Evolutionary conservation across 805 yeast species (phyloP), one percentile per base, ranked within the genome.

Genomic region (Candida odintsovae): DNA sequence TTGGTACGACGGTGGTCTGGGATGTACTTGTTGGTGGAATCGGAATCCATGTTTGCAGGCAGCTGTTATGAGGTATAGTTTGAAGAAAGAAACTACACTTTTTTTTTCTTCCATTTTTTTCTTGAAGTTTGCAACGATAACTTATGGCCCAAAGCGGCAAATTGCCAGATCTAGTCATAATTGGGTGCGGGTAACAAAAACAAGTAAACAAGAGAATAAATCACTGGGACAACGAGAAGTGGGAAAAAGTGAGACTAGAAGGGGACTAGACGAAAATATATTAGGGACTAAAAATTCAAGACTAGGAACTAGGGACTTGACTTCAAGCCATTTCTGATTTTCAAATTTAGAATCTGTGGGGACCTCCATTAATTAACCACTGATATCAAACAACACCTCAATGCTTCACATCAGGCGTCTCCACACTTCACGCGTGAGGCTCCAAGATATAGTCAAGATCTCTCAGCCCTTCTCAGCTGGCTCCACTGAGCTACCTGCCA

Each of bases 1-100:
- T 85, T 88, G 38, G 97, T 90, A 69, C 97, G 88, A 70, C 99
- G 90, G 69, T 92, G 92, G 69, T 94, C 98, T 41, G 99, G 99
- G 50, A 94, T 87, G 68, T 88, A 92, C 70, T 90, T 85, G 58
- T 75, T 75, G 38, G 92, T 78, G 37, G 90, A 72, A 54, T 84
- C 90, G 41, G 83, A 71, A 60, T 85, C 90, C 95, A 86, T 87
- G 16, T 33, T 33, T 18, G 20, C 36, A 33, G 36, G 20, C 18
- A 33, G 13, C 18, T 3, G 11, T 29, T 16, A 29, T 29, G 35
- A n/a, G 5, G 33, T 28, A 15, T 8, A 28, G n/a, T 28, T 28
- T 5, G 12, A 6, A 28, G 33, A 28, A 28, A 28, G 33, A 15
- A 28, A 10, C 33, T 28, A 28, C n/a, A 21, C 36, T 37, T 42